Evolutionary conservation across 768 basidiomycete genomes (phyloP), one percentile per base, ranked within the genome.

Genomic region (Sistotremastrum niveocremeum): DNA sequence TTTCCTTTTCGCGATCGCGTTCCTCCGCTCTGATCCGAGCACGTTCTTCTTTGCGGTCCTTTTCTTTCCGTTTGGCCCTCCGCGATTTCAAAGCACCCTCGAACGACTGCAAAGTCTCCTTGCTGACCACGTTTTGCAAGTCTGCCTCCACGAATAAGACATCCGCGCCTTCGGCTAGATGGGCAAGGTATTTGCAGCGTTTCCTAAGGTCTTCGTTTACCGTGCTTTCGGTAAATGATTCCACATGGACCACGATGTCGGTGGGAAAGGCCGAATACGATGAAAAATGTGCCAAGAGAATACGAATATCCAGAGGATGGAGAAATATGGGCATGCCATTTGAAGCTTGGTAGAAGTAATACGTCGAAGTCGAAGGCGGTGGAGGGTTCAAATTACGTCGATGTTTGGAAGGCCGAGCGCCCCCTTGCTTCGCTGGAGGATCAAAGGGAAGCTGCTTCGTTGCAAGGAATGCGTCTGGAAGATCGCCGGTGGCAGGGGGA

Each of bases 271-370:
- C 72, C 1, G 81, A 65, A 56, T 97, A 97, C 51, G 70, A 71
- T 56, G 72, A 71, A 62, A 80, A 97, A 59, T 93, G 83, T 8
- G 87, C 74, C 38, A 91, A 69, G 29, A 99, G 71, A 50, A 95
- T 89, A 63, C 81, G 84, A 63, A 95, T 97, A 60, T 99, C 94
- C 32, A 99, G 73, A 3, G 94, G 94, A 56, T 95, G 90, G 7
- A 99, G 76, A 69, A 86, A 99, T 53, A 95, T 72, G 7, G 89
- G 84, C 47, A 85, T 70, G 8, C 95, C 95, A 2, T 87, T 85
- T 0, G 88, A 79, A 11, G 90, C 84, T 61, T 98, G 95, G 61
- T 98, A 99, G 63, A 84, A 99, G 59, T 84, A 91, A 65, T 94
- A 99, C 6, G 88, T 83, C 7, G 87, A 83, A 10, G 85, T 84